phyloP scores from a whole-genome alignment of 2,329 filamentous ascomycete genomes.

The Gyromitra esculenta region DNA sequence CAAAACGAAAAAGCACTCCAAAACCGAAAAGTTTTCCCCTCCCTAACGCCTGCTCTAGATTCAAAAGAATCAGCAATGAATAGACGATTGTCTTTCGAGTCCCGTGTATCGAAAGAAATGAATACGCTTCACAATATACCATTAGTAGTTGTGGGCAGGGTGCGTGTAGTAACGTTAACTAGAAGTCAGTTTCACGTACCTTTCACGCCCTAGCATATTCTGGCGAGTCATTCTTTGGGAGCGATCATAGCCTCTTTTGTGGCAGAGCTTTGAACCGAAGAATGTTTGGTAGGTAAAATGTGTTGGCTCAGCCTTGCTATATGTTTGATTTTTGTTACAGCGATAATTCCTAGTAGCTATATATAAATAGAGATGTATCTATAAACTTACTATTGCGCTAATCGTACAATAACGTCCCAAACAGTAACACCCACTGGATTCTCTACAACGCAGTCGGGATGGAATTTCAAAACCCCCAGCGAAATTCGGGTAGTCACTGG shows the following conservation, averaged over 20 bases:
- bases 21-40: slow-evolving; percentile 42
- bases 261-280: slow-evolving; percentile 38
- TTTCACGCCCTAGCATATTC: slow-evolving; percentile 43
- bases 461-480: slow-evolving; percentile 42
- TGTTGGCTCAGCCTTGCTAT: slow-evolving; percentile 31
- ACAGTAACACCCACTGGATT: slow-evolving; percentile 44
- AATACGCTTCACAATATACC: slow-evolving; percentile 33
- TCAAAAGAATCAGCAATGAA: slow-evolving; percentile 35
- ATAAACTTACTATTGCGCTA: slow-evolving; percentile 45
- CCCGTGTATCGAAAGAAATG: slow-evolving; percentile 27
- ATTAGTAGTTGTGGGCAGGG: background rate
- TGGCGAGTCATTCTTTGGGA: slow-evolving; percentile 25
- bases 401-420: slow-evolving; percentile 38
- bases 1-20: slow-evolving; percentile 50
- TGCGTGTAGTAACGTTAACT: no score
- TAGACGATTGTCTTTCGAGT: slow-evolving; percentile 13
- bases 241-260: slow-evolving; percentile 31
- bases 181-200: slow-evolving; percentile 18
- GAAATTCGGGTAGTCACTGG: slow-evolving; percentile 21
- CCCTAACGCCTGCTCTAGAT: slow-evolving; percentile 14
- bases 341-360: background rate
- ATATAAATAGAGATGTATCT: background rate
- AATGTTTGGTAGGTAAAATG: slow-evolving; percentile 43
- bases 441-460: slow-evolving; percentile 39
- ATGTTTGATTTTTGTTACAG: background rate